Evolutionary conservation across 352 stramenopile genomes (phyloP).

Genomic region (Phytophthora litchii): DNA sequence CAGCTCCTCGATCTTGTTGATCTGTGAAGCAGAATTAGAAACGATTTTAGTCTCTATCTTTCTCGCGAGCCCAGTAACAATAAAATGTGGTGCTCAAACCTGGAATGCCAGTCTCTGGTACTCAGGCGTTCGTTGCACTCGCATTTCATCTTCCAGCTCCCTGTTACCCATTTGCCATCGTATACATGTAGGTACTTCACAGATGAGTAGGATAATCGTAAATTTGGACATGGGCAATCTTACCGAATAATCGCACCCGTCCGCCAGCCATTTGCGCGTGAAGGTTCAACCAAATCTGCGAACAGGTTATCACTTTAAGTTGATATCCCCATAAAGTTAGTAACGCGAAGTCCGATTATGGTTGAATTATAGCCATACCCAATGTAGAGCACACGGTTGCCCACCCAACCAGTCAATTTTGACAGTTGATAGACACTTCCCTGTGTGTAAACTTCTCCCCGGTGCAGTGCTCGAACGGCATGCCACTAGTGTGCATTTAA

Average conservation of each 20-base stretch:
- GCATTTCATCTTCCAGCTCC: conserved; percentile 89
- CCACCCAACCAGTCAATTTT: conserved; percentile 64
- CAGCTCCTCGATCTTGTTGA: conserved; percentile 63
- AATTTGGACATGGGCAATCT: not conserved
- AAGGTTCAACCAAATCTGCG: conserved; percentile 93
- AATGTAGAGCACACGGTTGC: conserved; percentile 92
- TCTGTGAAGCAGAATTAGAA: conserved; percentile 26
- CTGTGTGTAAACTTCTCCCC: conserved; percentile 79
- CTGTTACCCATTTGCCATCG: too few species aligned
- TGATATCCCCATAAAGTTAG: not conserved
- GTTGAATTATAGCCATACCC: conserved; percentile 50
- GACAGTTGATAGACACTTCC: conserved; percentile 74
- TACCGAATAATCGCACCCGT: conserved; percentile 93
- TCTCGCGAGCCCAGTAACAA: not conserved
- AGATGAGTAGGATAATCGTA: not conserved
- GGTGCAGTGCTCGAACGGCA: conserved; percentile 63
- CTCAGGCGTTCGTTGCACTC: conserved; percentile 57
- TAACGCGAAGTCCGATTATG: not conserved
- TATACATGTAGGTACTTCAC: too few species aligned
- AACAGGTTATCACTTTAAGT: conserved; percentile 90
- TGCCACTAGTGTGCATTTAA: conserved; percentile 46
- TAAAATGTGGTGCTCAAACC: conserved; percentile 13
- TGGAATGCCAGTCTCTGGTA: conserved; percentile 74
- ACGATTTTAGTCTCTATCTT: too few species aligned
- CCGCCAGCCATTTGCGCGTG: conserved; percentile 92